Evolutionary conservation across 768 basidiomycete genomes (phyloP).

Genomic region (Agrocybe pediades): DNA sequence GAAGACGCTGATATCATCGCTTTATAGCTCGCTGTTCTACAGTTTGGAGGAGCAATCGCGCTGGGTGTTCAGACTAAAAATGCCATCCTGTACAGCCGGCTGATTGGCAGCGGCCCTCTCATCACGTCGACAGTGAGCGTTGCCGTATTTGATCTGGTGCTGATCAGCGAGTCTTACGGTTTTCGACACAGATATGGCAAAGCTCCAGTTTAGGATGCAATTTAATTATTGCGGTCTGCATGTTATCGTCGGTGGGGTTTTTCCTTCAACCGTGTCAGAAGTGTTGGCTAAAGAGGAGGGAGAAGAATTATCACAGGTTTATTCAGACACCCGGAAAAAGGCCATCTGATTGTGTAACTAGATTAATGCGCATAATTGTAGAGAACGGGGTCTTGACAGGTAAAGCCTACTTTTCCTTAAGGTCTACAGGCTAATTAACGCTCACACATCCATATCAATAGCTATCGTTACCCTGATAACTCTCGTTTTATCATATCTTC

Average conservation of each 20-base stretch:
- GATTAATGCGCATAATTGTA: not conserved
- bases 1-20: not conserved
- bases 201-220: not conserved
- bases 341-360: not conserved
- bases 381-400: constrained; percentile 2
- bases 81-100: not conserved
- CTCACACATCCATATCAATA: not conserved
- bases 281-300: not conserved
- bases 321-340: not conserved
- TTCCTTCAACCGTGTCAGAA: not conserved
- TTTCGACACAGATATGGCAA: not conserved
- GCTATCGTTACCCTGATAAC: constrained; percentile 13
- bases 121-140: not conserved
- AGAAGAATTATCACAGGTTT: not conserved
- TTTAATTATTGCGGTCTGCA: not conserved
- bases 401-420: not conserved
- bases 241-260: not conserved
- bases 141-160: not conserved
- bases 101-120: not conserved
- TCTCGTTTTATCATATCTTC: constrained; percentile 8
- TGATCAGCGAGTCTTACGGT: not conserved
- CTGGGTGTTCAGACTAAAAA: not conserved
- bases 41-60: not conserved
- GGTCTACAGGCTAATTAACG: not conserved
- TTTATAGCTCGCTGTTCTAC: not conserved